Conservation (phyloP, 2,329 filamentous ascomycete species). For the Lojkania enalia region DNA sequence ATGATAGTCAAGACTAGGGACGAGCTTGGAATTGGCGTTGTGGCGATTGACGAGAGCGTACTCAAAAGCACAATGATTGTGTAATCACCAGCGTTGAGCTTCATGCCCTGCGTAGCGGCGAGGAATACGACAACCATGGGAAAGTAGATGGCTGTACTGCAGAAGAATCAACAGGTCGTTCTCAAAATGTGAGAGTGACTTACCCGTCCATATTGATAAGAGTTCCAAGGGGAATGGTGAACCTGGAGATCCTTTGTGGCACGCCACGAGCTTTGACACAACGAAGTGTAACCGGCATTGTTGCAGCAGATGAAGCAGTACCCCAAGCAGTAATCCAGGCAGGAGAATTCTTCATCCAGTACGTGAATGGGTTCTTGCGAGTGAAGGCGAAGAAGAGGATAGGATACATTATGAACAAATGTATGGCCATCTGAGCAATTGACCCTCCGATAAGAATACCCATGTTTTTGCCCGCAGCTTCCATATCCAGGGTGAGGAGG, state of each 20-base stretch:
- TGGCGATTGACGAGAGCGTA: slow-evolving; percentile 57
- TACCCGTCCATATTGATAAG: slow-evolving; percentile 57
- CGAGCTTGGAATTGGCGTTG: slow-evolving; percentile 58
- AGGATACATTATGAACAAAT: slow-evolving; percentile 54
- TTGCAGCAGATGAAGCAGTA: slow-evolving; percentile 57
- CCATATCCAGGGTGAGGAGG: slow-evolving; percentile 54
- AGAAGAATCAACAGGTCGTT: slow-evolving; percentile 21
- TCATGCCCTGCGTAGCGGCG: slow-evolving; percentile 54
- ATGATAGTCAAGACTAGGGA: slow-evolving; percentile 58
- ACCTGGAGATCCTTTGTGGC: slow-evolving; percentile 52
- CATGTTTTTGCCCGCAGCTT: slow-evolving; percentile 54
- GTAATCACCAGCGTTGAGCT: slow-evolving; percentile 51
- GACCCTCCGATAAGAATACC: slow-evolving; percentile 56
- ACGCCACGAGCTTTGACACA: slow-evolving; percentile 47
- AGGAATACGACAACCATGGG: slow-evolving; percentile 58
- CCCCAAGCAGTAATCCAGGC: slow-evolving; percentile 61
- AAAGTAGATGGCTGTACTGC: slow-evolving; percentile 58
- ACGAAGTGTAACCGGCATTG: slow-evolving; percentile 55
- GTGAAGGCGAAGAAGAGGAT: slow-evolving; percentile 35
- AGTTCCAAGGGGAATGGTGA: slow-evolving; percentile 53
- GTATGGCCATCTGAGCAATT: slow-evolving; percentile 52
- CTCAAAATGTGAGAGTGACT: slow-evolving; percentile 3
- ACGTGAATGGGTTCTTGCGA: slow-evolving; percentile 52
- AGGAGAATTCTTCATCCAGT: slow-evolving; percentile 54
- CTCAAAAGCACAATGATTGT: slow-evolving; percentile 55